Evolutionary conservation across 305 asterid species (phyloP).

Genomic region (Solanum aculeatissimum): DNA sequence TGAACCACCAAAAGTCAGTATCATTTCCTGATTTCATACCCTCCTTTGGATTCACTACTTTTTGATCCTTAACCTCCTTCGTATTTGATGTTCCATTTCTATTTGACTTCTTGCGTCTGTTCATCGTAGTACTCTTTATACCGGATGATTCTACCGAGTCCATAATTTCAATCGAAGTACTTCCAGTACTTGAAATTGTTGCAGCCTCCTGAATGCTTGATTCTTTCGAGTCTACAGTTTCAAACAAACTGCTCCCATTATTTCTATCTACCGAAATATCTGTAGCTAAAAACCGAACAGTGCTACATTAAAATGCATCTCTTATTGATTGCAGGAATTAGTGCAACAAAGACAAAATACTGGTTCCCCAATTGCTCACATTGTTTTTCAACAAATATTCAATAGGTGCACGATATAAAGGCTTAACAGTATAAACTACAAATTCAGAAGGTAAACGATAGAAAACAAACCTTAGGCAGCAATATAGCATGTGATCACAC

Average conservation of each 20-base stretch:
- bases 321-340: background rate
- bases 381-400: background rate
- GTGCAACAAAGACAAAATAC: background rate
- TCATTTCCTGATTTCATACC: constrained; percentile 12
- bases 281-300: constrained; percentile 10
- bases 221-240: constrained; percentile 12
- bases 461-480: background rate
- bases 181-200: constrained; percentile 6
- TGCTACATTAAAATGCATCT: background rate
- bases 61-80: constrained; percentile 15
- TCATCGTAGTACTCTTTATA: constrained; percentile 12
- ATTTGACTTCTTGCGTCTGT: constrained; percentile 10
- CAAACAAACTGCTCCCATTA: constrained; percentile 4
- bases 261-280: constrained; percentile 18
- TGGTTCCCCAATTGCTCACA: background rate
- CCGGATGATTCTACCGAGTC: constrained; percentile 18
- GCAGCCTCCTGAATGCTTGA: background rate
- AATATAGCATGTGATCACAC: background rate
- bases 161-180: background rate
- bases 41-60: constrained; percentile 10
- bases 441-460: background rate
- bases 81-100: constrained; percentile 17
- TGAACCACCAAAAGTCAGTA: constrained; percentile 62
- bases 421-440: background rate
- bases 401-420: background rate